A percentile compares a stretch with the other conserved stretches of the same genome.
Conservation (phyloP, 2,329 filamentous ascomycete species). For the Cladophialophora yegresii region DNA sequence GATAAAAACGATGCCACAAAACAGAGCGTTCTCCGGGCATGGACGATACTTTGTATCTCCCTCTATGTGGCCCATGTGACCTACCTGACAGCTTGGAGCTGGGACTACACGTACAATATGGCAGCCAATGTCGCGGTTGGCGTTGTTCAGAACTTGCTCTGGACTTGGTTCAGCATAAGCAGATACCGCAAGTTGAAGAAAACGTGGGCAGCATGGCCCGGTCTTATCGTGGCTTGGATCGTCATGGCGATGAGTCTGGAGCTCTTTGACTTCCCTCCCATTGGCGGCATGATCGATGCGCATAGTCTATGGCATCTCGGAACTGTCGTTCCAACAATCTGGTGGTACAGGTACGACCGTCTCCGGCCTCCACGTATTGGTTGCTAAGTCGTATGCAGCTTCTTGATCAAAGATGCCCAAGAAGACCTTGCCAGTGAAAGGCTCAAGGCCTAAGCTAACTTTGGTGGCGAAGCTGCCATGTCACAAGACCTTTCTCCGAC, state of each 20-base stretch:
- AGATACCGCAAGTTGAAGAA: constrained; percentile 71
- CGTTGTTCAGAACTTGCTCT: constrained; percentile 76
- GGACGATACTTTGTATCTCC: constrained; percentile 71
- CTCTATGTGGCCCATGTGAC: constrained; percentile 76
- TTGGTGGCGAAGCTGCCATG: neutral
- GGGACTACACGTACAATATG: constrained; percentile 99
- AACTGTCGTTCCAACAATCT: constrained; percentile 80
- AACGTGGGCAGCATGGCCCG: constrained; percentile 85
- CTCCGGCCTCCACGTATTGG: neutral
- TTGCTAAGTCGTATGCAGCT: constrained; percentile 56
- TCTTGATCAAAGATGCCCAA: constrained; percentile 79
- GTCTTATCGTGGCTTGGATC: constrained; percentile 87
- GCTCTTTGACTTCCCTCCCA: constrained; percentile 87
- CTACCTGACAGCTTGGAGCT: constrained; percentile 81
- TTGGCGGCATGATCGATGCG: constrained; percentile 80
- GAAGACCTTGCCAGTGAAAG: constrained; percentile 75
- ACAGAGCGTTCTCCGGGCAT: constrained; percentile 64
- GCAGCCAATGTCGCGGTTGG: constrained; percentile 85
- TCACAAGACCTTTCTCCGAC: neutral
- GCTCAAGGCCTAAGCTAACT: constrained; percentile 63
- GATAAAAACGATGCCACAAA: constrained; percentile 59
- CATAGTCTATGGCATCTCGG: constrained; percentile 95
- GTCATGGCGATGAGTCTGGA: constrained; percentile 94
- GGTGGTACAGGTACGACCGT: constrained; percentile 88
- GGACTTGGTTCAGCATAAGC: constrained; percentile 78